A percentile compares a stretch with the other conserved stretches of the same genome.
Conservation (phyloP, 2,329 filamentous ascomycete species). For the Trichoderma polysporum region DNA sequence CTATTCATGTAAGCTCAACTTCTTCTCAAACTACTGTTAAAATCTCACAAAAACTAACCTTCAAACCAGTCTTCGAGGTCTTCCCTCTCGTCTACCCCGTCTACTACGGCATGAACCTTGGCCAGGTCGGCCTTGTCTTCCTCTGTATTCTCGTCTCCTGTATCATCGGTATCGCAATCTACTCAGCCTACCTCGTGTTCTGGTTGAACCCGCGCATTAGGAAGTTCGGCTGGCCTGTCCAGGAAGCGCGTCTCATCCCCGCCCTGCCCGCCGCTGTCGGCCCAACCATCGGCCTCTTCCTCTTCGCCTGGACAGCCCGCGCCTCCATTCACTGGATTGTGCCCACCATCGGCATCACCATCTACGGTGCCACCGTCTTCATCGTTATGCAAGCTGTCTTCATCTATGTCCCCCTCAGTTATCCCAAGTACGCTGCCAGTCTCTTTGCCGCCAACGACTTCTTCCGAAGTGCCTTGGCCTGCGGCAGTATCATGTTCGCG, state of each 20-base stretch:
- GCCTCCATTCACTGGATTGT: conserved; percentile 53
- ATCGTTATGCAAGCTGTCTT: conserved; percentile 61
- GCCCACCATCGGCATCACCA: conserved; percentile 56
- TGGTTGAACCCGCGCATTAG: conserved; percentile 52
- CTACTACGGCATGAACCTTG: conserved; percentile 59
- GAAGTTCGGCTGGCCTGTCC: conserved; percentile 48
- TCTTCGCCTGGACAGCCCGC: conserved; percentile 59
- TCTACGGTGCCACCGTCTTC: conserved; percentile 54
- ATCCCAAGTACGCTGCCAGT: conserved; percentile 57
- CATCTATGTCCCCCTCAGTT: conserved; percentile 57
- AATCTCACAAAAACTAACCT: conserved; percentile 18
- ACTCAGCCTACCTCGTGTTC: conserved; percentile 52
- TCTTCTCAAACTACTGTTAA: neutral
- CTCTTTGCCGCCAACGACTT: conserved; percentile 63
- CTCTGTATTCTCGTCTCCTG: conserved; percentile 59
- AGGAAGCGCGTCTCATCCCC: conserved; percentile 56
- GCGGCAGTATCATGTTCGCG: conserved; percentile 59
- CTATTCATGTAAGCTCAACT: conserved; percentile 47
- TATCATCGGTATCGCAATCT: conserved; percentile 50
- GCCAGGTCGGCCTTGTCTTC: conserved; percentile 60
- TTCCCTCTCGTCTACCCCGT: conserved; percentile 63
- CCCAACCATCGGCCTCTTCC: conserved; percentile 59
- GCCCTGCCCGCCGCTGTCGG: conserved; percentile 54
- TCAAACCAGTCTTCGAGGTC: conserved; percentile 55
- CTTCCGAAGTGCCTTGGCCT: conserved; percentile 57